Base-by-base conservation (phyloP, 371 early-diverging fungal species). In the Chytridiales sp. region DNA sequence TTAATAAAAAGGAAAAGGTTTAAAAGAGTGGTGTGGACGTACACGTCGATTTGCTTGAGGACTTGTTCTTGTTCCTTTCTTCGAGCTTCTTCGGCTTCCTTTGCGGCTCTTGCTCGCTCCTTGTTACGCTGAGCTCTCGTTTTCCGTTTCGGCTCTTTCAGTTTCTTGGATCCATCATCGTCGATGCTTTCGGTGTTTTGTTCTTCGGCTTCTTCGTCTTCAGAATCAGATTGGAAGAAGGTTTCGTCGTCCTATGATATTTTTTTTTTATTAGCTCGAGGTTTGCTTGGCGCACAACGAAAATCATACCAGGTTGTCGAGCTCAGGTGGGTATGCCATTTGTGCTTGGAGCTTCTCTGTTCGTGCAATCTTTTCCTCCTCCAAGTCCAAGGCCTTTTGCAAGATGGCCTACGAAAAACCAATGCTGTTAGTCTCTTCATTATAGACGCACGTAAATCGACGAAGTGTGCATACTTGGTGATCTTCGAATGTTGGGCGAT, bases 401-500 rank as follows among this genome's bases (percentile, higher is more conserved):
- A 77, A 43, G 69, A 72, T 62, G 8, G 35, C 50, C 72, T 68
- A 44, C 29, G 24, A 29, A 46, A 42, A 21, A 21, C 5, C 21
- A 9, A 8, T 13, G 11, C 47, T 46, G 26, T 46, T 26, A 8
- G 8, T 46, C n/a, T 56, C 24, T 24, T 56, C 15, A 4, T 11
- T 11, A 8, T 38, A 8, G 44, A 19, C 9, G 19, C 44, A 21
- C 21, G 44, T 44, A 5, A 15, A 27, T 34, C 29, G 15, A 5
- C 30, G 6, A 38, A 47, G 43, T 29, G 26, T 41, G 54, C 32
- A 56, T 22, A 26, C 78, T 64, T 91, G 86, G 77, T 94, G 93
- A 40, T 89, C 90, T 50, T 85, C 81, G 61, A 82, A 75, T 6
- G 82, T 75, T 11, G 97, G 96, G 59, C 90, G 90, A 72, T 97